These are phyloP conservation scores for Aethionema arabicum DNA, from an alignment of 345 rosid species.

Conservation along the genomic window DNA sequence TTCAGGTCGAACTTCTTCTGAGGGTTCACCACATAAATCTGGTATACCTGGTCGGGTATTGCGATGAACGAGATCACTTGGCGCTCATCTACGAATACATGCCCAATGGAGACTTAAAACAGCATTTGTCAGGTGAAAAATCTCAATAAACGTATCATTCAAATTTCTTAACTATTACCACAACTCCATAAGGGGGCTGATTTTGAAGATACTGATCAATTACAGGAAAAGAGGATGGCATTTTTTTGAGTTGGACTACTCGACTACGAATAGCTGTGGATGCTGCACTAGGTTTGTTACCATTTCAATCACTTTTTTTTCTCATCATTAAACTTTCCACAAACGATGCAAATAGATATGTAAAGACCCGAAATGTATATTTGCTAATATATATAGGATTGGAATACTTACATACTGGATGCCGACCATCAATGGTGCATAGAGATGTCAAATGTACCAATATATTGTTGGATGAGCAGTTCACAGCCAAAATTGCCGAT, in stretches of 20 bases:
- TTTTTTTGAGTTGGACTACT: conserved; percentile 37
- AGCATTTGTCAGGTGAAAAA: conserved; percentile 27
- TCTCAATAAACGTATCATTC: background rate
- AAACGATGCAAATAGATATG: background rate
- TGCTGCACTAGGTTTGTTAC: conserved; percentile 20
- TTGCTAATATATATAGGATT: conserved; percentile 5
- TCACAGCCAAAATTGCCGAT: conserved; percentile 47
- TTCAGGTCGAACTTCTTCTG: conserved; percentile 39
- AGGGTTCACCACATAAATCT: conserved; percentile 46
- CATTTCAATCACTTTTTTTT: background rate
- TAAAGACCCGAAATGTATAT: conserved; percentile 36
- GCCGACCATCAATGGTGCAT: conserved; percentile 23
- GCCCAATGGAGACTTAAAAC: conserved; percentile 32
- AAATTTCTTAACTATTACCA: background rate
- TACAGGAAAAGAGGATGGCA: conserved; percentile 6
- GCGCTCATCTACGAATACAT: conserved; percentile 49
- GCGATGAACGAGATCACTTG: conserved; percentile 32
- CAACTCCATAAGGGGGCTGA: background rate
- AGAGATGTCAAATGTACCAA: conserved; percentile 23
- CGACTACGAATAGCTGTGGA: conserved; percentile 43
- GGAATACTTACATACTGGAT: conserved; percentile 27
- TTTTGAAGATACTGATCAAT: background rate
- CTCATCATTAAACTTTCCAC: background rate
- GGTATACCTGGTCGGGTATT: conserved; percentile 42
- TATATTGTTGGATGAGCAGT: conserved; percentile 36